Base-by-base conservation (phyloP, 164 flowering plant genomes). In the Magnolia kwangsiensis region DNA sequence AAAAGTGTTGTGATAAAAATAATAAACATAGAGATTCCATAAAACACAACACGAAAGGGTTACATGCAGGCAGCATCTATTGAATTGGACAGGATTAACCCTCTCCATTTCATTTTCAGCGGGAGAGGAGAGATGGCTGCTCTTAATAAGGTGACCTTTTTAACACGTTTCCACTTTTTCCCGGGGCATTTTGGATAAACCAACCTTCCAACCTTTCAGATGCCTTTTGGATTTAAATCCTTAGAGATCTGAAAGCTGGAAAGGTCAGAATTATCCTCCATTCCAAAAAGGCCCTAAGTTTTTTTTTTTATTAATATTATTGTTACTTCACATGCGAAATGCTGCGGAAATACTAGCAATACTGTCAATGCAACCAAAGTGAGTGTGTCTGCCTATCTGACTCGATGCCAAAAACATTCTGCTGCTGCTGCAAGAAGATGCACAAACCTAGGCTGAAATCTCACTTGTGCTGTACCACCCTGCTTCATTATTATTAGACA, bases 341-440 rank as follows among this genome's bases (percentile, higher is more conserved):
- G 2, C 8, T 51, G 58, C 13, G 3, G 37, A 37, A 4, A 31
- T 21, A 51, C 14, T 51, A 71, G 7, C 24, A 23, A 23, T 23
- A 23, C n/a, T n/a, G n/a, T n/a, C n/a, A n/a, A n/a, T n/a, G n/a
- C 2, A 71, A 8, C 24, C 11, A 24, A n/a, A 69, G 37, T 24
- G 88, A 74, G 24, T 0, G 24, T 23, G 91, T 9, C 79, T 84
- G n/a, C n/a, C 90, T 86, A 78, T 95, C 95, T 58, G 88, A 75
- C 83, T 96, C 98, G 31, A 90, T 90, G 84, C 94, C 99, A 84
- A 87, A 86, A 73, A 85, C 82, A 78, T 85, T 89, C 98, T 27
- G 94, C 74, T 67, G 95, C 96, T 67, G 95, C 95, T 50, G 99
- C n/a, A n/a, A n/a, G n/a, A n/a, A n/a, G n/a, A n/a, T n/a, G n/a